Conservation (phyloP, 2,329 filamentous ascomycete genomes). For the Ramichloridium luteum region DNA sequence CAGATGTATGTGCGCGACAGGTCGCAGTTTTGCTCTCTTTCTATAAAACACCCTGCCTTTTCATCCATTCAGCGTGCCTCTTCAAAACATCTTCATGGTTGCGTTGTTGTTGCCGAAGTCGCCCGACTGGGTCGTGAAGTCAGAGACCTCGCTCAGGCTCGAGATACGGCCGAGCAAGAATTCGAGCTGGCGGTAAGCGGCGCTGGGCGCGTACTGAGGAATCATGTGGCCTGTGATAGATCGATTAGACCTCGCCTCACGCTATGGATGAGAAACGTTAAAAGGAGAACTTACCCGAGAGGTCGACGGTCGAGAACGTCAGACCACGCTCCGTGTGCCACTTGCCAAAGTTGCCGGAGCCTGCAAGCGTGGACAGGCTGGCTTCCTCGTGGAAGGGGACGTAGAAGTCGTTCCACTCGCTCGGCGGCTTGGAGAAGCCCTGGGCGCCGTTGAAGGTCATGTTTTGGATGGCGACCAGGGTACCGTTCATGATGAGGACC, state of each 20-base stretch:
- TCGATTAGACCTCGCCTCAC: slow-evolving; percentile 47
- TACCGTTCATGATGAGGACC: slow-evolving; percentile 55
- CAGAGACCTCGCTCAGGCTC: slow-evolving; percentile 33
- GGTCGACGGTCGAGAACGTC: slow-evolving; percentile 53
- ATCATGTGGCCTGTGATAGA: slow-evolving; percentile 47
- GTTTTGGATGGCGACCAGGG: slow-evolving; percentile 62
- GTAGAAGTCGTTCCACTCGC: slow-evolving; percentile 46
- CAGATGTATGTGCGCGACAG: too few relatives aligned
- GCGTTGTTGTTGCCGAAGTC: slow-evolving; percentile 19
- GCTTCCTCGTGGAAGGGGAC: slow-evolving; percentile 51
- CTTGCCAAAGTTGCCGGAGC: slow-evolving; percentile 55
- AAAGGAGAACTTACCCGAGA: slow-evolving; percentile 2
- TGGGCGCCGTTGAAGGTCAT: slow-evolving; percentile 65
- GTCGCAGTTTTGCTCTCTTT: too few relatives aligned
- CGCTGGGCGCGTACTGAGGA: slow-evolving; percentile 54
- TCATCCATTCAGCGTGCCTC: too few relatives aligned
- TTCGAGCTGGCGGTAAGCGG: slow-evolving; percentile 61
- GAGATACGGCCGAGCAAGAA: slow-evolving; percentile 60
- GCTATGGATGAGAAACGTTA: too few relatives aligned
- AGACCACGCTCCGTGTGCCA: slow-evolving; percentile 63
- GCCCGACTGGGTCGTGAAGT: slow-evolving; percentile 26
- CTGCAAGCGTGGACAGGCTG: slow-evolving; percentile 39
- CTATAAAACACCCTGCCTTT: too few relatives aligned
- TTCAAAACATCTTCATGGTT: slow-evolving; percentile 12
- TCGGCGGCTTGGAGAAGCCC: slow-evolving; percentile 53